A percentile compares a stretch with the other conserved stretches of the same genome.
phyloP scores from a whole-genome alignment of 257 asterid genomes.

The Salvia miltiorrhiza region DNA sequence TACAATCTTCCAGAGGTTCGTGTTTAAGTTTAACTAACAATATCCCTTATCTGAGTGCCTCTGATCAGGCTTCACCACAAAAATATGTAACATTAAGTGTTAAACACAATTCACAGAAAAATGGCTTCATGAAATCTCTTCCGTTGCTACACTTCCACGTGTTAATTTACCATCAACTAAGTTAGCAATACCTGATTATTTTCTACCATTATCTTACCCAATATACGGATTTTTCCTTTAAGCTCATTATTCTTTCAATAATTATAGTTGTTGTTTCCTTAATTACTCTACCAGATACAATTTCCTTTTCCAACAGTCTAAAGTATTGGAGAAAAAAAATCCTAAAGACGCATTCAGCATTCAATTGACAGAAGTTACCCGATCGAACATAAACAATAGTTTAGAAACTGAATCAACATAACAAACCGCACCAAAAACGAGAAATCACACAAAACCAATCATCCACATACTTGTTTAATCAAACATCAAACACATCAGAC shows the following conservation, averaged over 20 bases:
- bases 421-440: not conserved
- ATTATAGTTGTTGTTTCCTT: not conserved
- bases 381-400: not conserved
- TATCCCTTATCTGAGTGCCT: not conserved
- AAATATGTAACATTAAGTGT: not conserved
- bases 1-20: not conserved
- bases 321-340: not conserved
- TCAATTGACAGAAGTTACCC: slow-evolving; percentile 4
- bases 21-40: not conserved
- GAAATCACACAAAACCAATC: slow-evolving; percentile 7
- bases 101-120: not conserved
- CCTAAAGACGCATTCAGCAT: not conserved
- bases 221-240: not conserved
- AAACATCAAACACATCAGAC: slow-evolving; percentile 2
- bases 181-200: not conserved
- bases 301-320: not conserved
- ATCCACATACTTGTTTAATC: not conserved
- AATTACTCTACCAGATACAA: not conserved
- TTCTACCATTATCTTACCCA: not conserved
- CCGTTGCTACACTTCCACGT: not conserved
- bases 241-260: not conserved
- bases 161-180: not conserved
- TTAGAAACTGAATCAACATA: slow-evolving; percentile 13
- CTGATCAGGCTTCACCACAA: slow-evolving; percentile 7
- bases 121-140: not conserved